phyloP scores from a whole-genome alignment of 2,329 filamentous ascomycete species.

The Colletotrichum truncatum region DNA sequence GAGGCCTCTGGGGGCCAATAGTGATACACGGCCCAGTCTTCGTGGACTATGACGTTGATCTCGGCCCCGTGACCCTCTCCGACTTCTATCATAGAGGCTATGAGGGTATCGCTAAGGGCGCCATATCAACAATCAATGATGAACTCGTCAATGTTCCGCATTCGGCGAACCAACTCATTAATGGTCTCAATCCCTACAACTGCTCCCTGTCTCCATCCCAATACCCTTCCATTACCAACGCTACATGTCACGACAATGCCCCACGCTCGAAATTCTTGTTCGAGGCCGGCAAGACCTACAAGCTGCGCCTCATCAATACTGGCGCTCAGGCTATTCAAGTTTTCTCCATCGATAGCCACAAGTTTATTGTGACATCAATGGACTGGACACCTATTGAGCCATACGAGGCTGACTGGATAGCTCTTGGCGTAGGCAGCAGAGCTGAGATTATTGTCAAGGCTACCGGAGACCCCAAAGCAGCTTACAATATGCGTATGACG shows the following conservation, averaged over 20 bases:
- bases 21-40: conserved; percentile 65
- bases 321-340: conserved; percentile 25
- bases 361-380: conserved; percentile 8
- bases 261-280: conserved; percentile 5
- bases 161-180: conserved; percentile 53
- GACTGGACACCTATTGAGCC: conserved; percentile 24
- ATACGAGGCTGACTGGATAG: conserved; percentile 20
- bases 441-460: conserved; percentile 24
- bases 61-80: conserved; percentile 64
- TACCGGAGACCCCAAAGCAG: not conserved
- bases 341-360: conserved; percentile 25
- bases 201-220: conserved; percentile 58
- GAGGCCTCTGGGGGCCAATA: conserved; percentile 68
- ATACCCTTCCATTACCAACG: conserved; percentile 62
- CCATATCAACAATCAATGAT: conserved; percentile 52
- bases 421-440: conserved; percentile 12
- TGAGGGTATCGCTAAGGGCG: conserved; percentile 53
- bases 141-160: conserved; percentile 48
- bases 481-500: conserved; percentile 17
- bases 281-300: conserved; percentile 22
- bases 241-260: not conserved
- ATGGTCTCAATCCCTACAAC: conserved; percentile 50
- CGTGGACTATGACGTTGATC: conserved; percentile 65
- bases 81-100: conserved; percentile 67
- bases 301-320: conserved; percentile 27